Evolutionary conservation across 805 yeast genomes (phyloP).

Genomic region (Monosporozyma servazzii): DNA sequence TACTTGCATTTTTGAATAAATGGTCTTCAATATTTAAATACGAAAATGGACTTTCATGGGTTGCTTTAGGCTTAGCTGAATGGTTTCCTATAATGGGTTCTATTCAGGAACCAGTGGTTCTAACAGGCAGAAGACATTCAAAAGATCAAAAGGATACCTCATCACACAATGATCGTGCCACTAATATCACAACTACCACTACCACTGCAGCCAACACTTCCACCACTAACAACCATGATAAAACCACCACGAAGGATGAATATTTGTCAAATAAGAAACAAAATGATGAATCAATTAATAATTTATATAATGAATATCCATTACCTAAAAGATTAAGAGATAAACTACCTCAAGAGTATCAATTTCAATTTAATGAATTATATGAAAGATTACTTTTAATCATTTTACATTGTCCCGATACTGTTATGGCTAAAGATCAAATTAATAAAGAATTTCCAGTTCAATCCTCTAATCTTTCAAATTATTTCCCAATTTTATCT

Average conservation of each 20-base stretch:
- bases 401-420: constrained; percentile 62
- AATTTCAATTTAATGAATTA: constrained; percentile 53
- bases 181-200: neutral
- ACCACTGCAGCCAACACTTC: too few species aligned
- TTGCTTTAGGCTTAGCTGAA: constrained; percentile 79
- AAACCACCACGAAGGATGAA: neutral
- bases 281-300: neutral
- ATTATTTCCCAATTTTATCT: constrained; percentile 27
- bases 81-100: constrained; percentile 68
- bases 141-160: constrained; percentile 1
- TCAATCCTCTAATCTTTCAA: constrained; percentile 7
- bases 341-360: constrained; percentile 16
- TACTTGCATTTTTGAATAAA: constrained; percentile 54
- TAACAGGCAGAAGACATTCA: constrained; percentile 21
- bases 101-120: constrained; percentile 20
- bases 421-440: constrained; percentile 14
- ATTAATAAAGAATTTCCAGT: constrained; percentile 7
- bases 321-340: constrained; percentile 17
- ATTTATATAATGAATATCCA: constrained; percentile 26
- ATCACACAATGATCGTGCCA: neutral
- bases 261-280: neutral
- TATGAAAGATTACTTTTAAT: constrained; percentile 72
- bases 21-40: constrained; percentile 76
- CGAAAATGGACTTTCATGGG: constrained; percentile 79
- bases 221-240: neutral